Percentiles rank a stretch among this genome's conserved stretches.
phyloP scores from a whole-genome alignment of 1,284 basidiomycete species.

The Pascua sp. region DNA sequence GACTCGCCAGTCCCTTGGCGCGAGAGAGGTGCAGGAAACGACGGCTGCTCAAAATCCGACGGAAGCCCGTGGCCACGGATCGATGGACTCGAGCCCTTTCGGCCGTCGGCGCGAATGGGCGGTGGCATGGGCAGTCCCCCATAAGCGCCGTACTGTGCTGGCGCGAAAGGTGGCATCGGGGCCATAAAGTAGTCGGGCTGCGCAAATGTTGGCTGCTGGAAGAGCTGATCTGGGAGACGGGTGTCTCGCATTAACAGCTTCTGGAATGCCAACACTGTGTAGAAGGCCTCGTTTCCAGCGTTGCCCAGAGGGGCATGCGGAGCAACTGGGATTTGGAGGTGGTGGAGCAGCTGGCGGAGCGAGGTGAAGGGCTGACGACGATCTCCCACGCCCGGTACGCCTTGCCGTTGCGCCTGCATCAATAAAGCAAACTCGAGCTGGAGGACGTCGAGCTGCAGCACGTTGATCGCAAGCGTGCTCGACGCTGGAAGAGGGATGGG shows the following conservation, averaged over 20 bases:
- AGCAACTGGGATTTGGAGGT: slow-evolving; percentile 45
- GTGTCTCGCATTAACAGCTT: slow-evolving; percentile 48
- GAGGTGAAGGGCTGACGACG: slow-evolving; percentile 35
- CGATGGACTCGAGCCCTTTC: slow-evolving; percentile 14
- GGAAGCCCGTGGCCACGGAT: slow-evolving; percentile 12
- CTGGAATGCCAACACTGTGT: slow-evolving; percentile 49
- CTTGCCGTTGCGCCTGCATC: slow-evolving; percentile 36
- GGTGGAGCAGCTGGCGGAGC: slow-evolving; percentile 37
- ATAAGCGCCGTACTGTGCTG: slow-evolving; percentile 8
- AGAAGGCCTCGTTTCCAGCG: slow-evolving; percentile 50
- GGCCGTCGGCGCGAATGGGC: slow-evolving; percentile 12
- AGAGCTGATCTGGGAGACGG: slow-evolving; percentile 37
- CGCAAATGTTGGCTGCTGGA: slow-evolving; percentile 17
- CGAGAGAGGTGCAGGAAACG: slow-evolving; percentile 17
- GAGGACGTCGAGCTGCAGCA: slow-evolving; percentile 64
- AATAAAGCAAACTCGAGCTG: slow-evolving; percentile 41
- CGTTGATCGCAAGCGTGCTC: slow-evolving; percentile 63
- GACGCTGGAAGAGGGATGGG: slow-evolving; percentile 30
- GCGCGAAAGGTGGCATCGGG: slow-evolving; percentile 3
- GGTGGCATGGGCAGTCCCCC: slow-evolving; percentile 19
- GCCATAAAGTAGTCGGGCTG: slow-evolving; percentile 9
- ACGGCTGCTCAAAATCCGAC: slow-evolving; percentile 16
- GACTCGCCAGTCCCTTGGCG: slow-evolving; percentile 16
- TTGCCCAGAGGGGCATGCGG: slow-evolving; percentile 46
- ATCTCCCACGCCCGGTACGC: slow-evolving; percentile 34